These are phyloP conservation scores for Penicillium tannophilum DNA, from an alignment of 495 filamentous ascomycete genomes.

Conservation along the genomic window DNA sequence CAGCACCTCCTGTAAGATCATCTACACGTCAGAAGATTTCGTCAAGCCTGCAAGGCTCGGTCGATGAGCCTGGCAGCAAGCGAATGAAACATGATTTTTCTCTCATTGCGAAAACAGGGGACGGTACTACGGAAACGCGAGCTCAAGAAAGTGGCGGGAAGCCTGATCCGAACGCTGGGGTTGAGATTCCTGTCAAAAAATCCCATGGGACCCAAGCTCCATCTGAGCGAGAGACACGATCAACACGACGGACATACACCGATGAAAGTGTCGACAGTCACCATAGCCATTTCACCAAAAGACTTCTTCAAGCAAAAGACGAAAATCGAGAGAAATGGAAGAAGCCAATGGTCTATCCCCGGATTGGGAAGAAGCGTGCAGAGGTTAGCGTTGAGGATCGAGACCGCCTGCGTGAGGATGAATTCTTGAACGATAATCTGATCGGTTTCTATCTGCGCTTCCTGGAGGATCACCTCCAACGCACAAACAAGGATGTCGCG, in stretches of 20 bases:
- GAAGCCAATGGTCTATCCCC: conserved; percentile 70
- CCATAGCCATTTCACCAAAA: not conserved
- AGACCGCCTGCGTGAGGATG: conserved; percentile 73
- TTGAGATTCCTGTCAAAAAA: conserved; percentile 37
- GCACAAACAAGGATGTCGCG: conserved; percentile 56
- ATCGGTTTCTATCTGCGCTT: conserved; percentile 84
- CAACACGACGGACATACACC: conserved; percentile 24
- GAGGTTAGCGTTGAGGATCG: conserved; percentile 81
- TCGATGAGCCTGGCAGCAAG: conserved; percentile 9
- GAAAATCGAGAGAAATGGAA: conserved; percentile 33
- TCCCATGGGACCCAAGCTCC: conserved; percentile 8
- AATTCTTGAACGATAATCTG: conserved; percentile 91
- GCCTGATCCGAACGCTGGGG: conserved; percentile 10
- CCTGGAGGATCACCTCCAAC: conserved; percentile 64
- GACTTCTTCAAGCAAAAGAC: conserved; percentile 15
- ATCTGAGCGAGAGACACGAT: conserved; percentile 32
- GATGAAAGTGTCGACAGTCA: conserved; percentile 10
- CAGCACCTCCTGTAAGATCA: not conserved
- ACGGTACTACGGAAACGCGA: not conserved
- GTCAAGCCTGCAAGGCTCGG: conserved; percentile 32
- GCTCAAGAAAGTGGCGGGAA: not conserved
- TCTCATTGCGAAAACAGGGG: not conserved
- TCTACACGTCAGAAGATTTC: conserved; percentile 31
- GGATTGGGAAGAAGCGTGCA: conserved; percentile 66
- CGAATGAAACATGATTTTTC: not conserved